phyloP scores from a whole-genome alignment of 805 yeast species.

The Metschnikowia sp. region DNA sequence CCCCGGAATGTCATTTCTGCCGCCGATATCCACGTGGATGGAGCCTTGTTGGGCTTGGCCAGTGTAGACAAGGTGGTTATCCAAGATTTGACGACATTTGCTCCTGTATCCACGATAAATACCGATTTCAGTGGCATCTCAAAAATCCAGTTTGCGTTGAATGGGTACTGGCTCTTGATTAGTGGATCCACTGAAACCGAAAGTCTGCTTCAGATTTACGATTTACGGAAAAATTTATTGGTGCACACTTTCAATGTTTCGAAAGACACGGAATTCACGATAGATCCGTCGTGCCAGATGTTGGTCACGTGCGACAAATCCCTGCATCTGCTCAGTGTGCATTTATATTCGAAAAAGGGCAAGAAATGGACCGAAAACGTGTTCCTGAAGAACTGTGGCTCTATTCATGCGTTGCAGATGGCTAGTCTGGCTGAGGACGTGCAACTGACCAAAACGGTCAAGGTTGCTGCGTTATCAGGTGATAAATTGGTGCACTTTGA shows the following conservation, averaged over 20 bases:
- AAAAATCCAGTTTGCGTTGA: constrained; percentile 50
- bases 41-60: constrained; percentile 39
- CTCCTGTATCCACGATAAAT: constrained; percentile 24
- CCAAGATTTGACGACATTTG: constrained; percentile 38
- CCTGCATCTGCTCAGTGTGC: constrained; percentile 23
- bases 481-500: constrained; percentile 2
- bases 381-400: constrained; percentile 2
- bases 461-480: constrained; percentile 8
- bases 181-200: constrained; percentile 19
- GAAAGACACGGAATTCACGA: constrained; percentile 19
- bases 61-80: constrained; percentile 30
- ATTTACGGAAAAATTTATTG: constrained; percentile 41
- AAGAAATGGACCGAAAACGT: constrained; percentile 30
- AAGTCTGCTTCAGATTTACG: constrained; percentile 45
- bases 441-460: constrained; percentile 4
- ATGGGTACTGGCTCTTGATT: constrained; percentile 61
- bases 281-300: constrained; percentile 37
- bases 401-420: constrained; percentile 2
- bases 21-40: constrained; percentile 46
- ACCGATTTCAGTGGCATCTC: constrained; percentile 20
- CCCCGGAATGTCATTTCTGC: constrained; percentile 15
- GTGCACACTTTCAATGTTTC: constrained; percentile 20
- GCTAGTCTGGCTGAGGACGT: constrained; percentile 7
- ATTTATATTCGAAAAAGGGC: constrained; percentile 38
- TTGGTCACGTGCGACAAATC: constrained; percentile 20